Conservation (phyloP, 129 eudicot genomes). For the Tagetes erecta region DNA sequence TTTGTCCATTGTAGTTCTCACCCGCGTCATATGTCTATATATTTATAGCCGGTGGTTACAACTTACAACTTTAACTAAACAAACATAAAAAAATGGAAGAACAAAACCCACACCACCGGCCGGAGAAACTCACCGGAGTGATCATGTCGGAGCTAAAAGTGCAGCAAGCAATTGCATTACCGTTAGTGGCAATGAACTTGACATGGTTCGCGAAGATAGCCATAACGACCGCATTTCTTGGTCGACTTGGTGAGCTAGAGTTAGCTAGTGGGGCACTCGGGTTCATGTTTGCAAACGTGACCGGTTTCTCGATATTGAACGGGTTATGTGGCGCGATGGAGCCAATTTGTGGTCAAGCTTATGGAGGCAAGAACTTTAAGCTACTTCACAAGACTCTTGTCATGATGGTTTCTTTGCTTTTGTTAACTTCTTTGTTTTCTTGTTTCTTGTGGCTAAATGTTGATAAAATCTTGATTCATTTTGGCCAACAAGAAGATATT, state of each 20-base stretch:
- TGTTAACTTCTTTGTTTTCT: constrained; percentile 46
- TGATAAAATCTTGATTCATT: constrained; percentile 54
- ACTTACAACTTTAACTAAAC: background rate
- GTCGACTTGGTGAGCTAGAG: constrained; percentile 79
- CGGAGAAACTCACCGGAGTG: constrained; percentile 22
- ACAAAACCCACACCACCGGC: constrained; percentile 24
- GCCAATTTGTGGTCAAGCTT: constrained; percentile 94
- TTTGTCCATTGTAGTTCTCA: constrained; percentile 13
- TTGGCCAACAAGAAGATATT: constrained; percentile 77
- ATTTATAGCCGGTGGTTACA: background rate
- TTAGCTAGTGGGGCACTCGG: constrained; percentile 83
- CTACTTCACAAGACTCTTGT: constrained; percentile 79
- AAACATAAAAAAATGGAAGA: constrained; percentile 30
- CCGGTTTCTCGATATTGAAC: constrained; percentile 73
- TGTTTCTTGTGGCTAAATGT: constrained; percentile 81
- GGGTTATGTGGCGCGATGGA: constrained; percentile 90
- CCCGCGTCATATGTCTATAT: constrained; percentile 22
- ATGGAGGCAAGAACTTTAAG: constrained; percentile 76
- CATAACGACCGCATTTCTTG: constrained; percentile 86
- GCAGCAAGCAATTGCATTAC: constrained; percentile 57
- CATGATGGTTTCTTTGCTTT: constrained; percentile 55
- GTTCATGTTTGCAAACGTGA: constrained; percentile 78
- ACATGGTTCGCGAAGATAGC: constrained; percentile 70
- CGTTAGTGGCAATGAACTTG: constrained; percentile 67
- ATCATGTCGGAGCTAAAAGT: constrained; percentile 54